Evolutionary conservation across 2,329 filamentous ascomycete species (phyloP), one percentile per base, ranked within the genome.

Genomic region (Mycocentrospora acerina): DNA sequence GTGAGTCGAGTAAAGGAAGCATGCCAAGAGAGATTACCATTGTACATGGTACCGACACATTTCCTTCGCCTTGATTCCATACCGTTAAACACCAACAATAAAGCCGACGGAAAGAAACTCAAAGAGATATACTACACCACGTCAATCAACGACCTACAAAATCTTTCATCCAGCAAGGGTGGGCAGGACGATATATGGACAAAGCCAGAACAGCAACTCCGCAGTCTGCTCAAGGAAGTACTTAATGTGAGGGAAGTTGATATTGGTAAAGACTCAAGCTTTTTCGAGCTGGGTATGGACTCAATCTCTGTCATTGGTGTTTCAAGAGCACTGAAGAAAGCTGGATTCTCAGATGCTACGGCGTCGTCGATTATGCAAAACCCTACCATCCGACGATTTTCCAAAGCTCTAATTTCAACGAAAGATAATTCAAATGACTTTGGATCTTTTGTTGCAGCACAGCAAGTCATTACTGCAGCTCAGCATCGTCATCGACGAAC

Each of bases 41-140:
- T 77, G 0, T 96, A 96, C 62, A 96, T 96, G 90, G 80, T 96
- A 2, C 91, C 90, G 1, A 90, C 88, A 0, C 88, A 93, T 57
- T 82, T 94, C 42, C 71, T 95, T 16, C 79, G 78, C 3, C 69
- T 95, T 7, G 77, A 82, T 0, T 75, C 71, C 7, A 82, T 96
- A 37, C 90, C 90, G 0, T 73, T 96, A 0, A 94, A 88, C 1
- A 73, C 86, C 6, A 96, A 95, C 64, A 95, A 95, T 67, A 96
- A 96, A 61, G 85, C 86, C 0, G 90, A 96, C 55, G 75, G 77
- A 6, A 91, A 86, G 56, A 73, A 75, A 24, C 68, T 96, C 3
- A 83, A 79, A 40, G 66, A 69, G 0, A 67, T 94, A 1, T 95
- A 91, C 56, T 67, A 77, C 8, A 68, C 71, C 0, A 60, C 91